These are phyloP conservation scores for Talaromyces sp. DNA, from an alignment of 2,329 filamentous ascomycete species.

Conservation along the genomic window DNA sequence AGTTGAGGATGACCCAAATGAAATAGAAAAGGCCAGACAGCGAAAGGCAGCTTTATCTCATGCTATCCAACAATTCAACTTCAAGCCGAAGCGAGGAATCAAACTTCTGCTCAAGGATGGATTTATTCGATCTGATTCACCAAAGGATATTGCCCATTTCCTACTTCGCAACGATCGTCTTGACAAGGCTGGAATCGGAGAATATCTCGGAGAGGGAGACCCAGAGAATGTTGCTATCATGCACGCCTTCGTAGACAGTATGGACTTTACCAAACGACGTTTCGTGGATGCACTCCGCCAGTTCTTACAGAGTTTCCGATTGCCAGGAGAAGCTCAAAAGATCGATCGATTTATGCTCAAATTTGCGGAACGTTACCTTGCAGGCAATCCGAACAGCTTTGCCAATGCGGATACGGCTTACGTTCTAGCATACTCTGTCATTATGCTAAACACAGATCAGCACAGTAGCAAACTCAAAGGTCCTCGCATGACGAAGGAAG, in stretches of 20 bases:
- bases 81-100: constrained; percentile 92
- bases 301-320: constrained; percentile 89
- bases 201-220: constrained; percentile 92
- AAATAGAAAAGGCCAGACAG: constrained; percentile 92
- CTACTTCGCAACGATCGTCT: constrained; percentile 75
- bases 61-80: constrained; percentile 89
- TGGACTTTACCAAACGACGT: constrained; percentile 87
- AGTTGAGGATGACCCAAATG: constrained; percentile 82
- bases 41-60: constrained; percentile 88
- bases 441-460: constrained; percentile 92
- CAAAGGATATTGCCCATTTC: constrained; percentile 80
- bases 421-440: constrained; percentile 91
- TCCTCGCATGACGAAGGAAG: constrained; percentile 86
- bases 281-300: constrained; percentile 90
- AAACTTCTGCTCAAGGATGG: constrained; percentile 78
- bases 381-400: constrained; percentile 93
- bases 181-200: constrained; percentile 88
- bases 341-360: constrained; percentile 99
- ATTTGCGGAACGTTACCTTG: constrained; percentile 93
- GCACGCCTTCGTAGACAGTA: constrained; percentile 93
- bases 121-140: constrained; percentile 75
- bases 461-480: constrained; percentile 82
- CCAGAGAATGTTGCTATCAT: constrained; percentile 92
- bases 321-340: constrained; percentile 95
- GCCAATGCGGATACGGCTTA: constrained; percentile 98